Evolutionary conservation across 2,329 filamentous ascomycete species (phyloP), one percentile per base, ranked within the genome.

Genomic region (Trichophyton rubrum): DNA sequence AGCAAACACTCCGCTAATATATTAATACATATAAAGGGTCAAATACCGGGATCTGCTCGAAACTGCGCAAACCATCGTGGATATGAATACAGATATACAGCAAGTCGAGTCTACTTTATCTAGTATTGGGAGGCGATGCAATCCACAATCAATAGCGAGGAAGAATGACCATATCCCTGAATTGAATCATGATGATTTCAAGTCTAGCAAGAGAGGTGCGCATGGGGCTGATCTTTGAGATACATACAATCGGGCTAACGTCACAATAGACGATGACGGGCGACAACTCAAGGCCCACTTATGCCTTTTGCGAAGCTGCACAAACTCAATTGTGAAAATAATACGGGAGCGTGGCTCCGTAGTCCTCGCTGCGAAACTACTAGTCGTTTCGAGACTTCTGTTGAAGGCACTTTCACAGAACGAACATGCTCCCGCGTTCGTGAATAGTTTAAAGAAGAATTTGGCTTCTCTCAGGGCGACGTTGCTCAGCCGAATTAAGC

Each of bases 61-160:
- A 59, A 96, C 92, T 0, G 92, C 92, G 60, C 91, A 96, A 74
- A 86, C 86, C n/a, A 97, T 97, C 66, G 87, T 96, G 60, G 82
- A 85, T 63, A 96, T 97, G 89, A 87, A 89, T 66, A 75, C 74
- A 43, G 85, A 92, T 70, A 92, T 93, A 75, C 82, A 86, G 63
- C 76, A 79, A 11, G 86, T 90, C 15, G 90, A 96, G 72, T 77
- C 79, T 3, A 82, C 85, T 41, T 79, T 97, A 58, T 82, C 82
- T 15, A 79, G 80, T 62, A 86, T 96, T 76, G 89, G 89, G 53
- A 82, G 82, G 47, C 82, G 83, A 61, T 96, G 92, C 73, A 90
- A 91, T 58, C 82, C 89, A 41, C 77, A 80, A 59, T 79, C 85
- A 27, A 78, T 96, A 24, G 85, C 85, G 24, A 81, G 78, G 64